phyloP scores from a whole-genome alignment of 139 green algal genomes.

The Eudorina sp. region DNA sequence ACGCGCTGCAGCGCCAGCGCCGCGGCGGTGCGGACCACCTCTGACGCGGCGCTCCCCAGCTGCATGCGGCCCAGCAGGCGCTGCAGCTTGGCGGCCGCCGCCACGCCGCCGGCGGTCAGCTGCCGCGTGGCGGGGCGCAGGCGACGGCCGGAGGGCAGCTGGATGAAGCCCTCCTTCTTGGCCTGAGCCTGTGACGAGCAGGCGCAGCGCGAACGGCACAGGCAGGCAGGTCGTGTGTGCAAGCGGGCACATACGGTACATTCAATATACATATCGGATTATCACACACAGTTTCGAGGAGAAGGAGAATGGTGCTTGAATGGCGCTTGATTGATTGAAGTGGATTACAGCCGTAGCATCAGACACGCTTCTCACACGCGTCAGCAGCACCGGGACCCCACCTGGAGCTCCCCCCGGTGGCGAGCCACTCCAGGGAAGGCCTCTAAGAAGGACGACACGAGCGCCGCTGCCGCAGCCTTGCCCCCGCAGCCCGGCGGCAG shows the following conservation, averaged over 20 bases:
- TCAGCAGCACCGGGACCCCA: not conserved
- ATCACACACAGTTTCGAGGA: too few species aligned
- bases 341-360: too few species aligned
- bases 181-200: slow-evolving; percentile 22
- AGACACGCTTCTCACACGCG: not conserved
- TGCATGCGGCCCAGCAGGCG: slow-evolving; percentile 21
- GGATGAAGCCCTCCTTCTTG: slow-evolving; percentile 37
- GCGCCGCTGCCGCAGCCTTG: slow-evolving; percentile 39
- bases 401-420: slow-evolving; percentile 38
- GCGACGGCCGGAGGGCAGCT: slow-evolving; percentile 4
- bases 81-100: slow-evolving; percentile 13
- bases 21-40: slow-evolving; percentile 29
- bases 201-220: too few species aligned
- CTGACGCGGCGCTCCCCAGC: not conserved
- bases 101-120: slow-evolving; percentile 3
- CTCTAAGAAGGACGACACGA: slow-evolving; percentile 36
- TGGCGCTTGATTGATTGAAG: too few species aligned
- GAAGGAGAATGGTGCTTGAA: too few species aligned
- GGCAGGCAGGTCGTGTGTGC: too few species aligned
- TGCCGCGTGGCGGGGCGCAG: not conserved
- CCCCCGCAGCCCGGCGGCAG: not conserved
- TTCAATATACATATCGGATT: too few species aligned
- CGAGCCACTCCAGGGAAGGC: slow-evolving; percentile 32
- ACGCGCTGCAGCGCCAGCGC: slow-evolving; percentile 7
- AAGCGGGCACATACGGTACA: too few species aligned